Conservation (phyloP, 2,329 filamentous ascomycete species). For the Colletotrichum plurivorum region DNA sequence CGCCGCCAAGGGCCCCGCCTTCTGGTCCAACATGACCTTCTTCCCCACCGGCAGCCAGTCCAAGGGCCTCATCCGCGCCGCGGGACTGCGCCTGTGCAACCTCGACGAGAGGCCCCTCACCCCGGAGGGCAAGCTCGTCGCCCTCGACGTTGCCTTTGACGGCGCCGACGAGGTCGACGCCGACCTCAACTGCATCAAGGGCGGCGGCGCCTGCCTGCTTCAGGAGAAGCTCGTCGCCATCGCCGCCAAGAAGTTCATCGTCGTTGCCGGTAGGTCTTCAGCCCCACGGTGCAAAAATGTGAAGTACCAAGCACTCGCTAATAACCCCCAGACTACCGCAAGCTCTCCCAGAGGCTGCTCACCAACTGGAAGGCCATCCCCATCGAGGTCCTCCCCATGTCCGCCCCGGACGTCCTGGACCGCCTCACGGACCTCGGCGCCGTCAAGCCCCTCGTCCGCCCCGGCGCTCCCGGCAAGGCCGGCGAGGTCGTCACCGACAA, state of each 20-base stretch:
- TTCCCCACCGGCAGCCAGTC: slow-evolving; percentile 94
- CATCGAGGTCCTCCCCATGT: slow-evolving; percentile 92
- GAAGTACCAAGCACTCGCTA: neutral
- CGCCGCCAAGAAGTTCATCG: slow-evolving; percentile 86
- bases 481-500: slow-evolving; percentile 78
- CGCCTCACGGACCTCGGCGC: slow-evolving; percentile 83
- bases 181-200: slow-evolving; percentile 97
- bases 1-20: slow-evolving; percentile 67
- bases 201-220: slow-evolving; percentile 96
- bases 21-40: slow-evolving; percentile 80
- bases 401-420: slow-evolving; percentile 81
- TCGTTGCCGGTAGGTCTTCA: slow-evolving; percentile 77
- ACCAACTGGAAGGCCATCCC: slow-evolving; percentile 88
- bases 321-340: slow-evolving; percentile 80
- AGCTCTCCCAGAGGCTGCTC: slow-evolving; percentile 83
- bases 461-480: slow-evolving; percentile 81
- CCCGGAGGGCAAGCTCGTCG: slow-evolving; percentile 59
- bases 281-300: neutral
- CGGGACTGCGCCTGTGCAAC: slow-evolving; percentile 82
- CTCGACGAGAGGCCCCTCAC: slow-evolving; percentile 81
- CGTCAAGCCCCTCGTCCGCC: slow-evolving; percentile 77
- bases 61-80: slow-evolving; percentile 85
- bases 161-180: slow-evolving; percentile 97
- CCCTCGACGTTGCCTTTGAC: slow-evolving; percentile 92
- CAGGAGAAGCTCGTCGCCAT: slow-evolving; percentile 97